Percentiles rank a stretch among this genome's conserved stretches.
Evolutionary conservation across 23 red algal genomes (phyloP).

Genomic region (Gracilaria caudata): DNA sequence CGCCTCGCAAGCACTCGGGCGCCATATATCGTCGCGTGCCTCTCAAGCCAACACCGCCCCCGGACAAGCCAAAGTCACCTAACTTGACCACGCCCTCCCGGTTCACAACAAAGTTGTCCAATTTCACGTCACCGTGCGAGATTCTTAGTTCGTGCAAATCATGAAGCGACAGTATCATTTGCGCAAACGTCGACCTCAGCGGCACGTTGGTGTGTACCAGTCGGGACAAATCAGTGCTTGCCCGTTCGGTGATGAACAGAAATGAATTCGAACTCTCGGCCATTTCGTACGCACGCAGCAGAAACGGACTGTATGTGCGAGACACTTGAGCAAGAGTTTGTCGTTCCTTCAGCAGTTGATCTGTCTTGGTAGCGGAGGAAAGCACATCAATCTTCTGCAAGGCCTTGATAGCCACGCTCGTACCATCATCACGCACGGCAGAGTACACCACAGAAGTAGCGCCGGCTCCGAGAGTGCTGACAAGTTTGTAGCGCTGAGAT

Average conservation of each 20-base stretch:
- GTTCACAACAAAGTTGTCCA: constrained; percentile 16
- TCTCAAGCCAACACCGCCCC: background rate
- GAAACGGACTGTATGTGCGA: background rate
- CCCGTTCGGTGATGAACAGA: constrained; percentile 5
- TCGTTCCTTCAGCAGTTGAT: background rate
- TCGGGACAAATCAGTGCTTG: background rate
- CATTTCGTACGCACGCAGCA: background rate
- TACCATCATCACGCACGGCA: background rate
- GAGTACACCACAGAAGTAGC: background rate
- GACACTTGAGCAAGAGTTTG: background rate
- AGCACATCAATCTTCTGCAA: background rate
- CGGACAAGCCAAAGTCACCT: constrained; percentile 17
- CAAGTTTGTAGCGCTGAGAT: background rate
- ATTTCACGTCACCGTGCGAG: constrained; percentile 3
- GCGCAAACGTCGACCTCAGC: background rate
- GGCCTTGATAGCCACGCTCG: constrained; percentile 5
- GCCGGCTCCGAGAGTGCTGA: background rate
- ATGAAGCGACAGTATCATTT: background rate
- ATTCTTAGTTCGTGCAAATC: background rate
- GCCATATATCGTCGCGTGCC: constrained; percentile 42
- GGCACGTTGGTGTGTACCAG: background rate
- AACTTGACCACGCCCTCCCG: background rate
- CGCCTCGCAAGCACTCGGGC: constrained; percentile 7
- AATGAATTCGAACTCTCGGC: background rate
- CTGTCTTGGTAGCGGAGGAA: background rate